phyloP scores from a whole-genome alignment of 345 rosid species.

The Citrus australasica region DNA sequence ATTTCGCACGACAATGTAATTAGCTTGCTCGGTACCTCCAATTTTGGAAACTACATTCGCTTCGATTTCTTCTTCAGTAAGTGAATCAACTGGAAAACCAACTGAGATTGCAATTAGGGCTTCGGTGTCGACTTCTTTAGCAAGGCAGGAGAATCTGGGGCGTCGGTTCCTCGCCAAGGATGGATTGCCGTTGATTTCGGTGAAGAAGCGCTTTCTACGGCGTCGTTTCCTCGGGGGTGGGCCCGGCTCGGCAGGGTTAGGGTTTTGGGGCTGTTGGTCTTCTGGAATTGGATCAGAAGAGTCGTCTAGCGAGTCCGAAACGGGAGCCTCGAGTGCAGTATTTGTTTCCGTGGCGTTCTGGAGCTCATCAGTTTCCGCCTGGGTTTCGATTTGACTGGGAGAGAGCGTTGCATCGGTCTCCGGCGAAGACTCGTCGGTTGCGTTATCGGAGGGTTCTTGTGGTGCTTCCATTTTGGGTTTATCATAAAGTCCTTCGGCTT shows the following conservation, averaged over 20 bases:
- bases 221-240: slow-evolving; percentile 65
- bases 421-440: slow-evolving; percentile 51
- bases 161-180: slow-evolving; percentile 62
- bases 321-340: slow-evolving; percentile 38
- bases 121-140: slow-evolving; percentile 76
- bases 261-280: slow-evolving; percentile 40
- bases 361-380: slow-evolving; percentile 36
- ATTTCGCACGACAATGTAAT: slow-evolving; percentile 79
- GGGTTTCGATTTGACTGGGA: slow-evolving; percentile 36
- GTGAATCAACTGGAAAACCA: slow-evolving; percentile 86
- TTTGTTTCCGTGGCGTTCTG: slow-evolving; percentile 31
- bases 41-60: slow-evolving; percentile 69
- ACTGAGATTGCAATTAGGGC: slow-evolving; percentile 81
- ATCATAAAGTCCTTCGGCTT: background rate
- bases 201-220: slow-evolving; percentile 85
- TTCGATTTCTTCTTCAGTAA: slow-evolving; percentile 95
- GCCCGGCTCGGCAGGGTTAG: slow-evolving; percentile 43
- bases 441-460: slow-evolving; percentile 31
- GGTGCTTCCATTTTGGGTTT: slow-evolving; percentile 19
- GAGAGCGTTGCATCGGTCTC: slow-evolving; percentile 42
- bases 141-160: slow-evolving; percentile 37
- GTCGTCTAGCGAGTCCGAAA: slow-evolving; percentile 67
- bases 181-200: slow-evolving; percentile 70
- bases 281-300: slow-evolving; percentile 64
- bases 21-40: slow-evolving; percentile 74